These are phyloP conservation scores for Aureobasidium melanogenum DNA, from an alignment of 2,329 filamentous ascomycete species.

Conservation along the genomic window DNA sequence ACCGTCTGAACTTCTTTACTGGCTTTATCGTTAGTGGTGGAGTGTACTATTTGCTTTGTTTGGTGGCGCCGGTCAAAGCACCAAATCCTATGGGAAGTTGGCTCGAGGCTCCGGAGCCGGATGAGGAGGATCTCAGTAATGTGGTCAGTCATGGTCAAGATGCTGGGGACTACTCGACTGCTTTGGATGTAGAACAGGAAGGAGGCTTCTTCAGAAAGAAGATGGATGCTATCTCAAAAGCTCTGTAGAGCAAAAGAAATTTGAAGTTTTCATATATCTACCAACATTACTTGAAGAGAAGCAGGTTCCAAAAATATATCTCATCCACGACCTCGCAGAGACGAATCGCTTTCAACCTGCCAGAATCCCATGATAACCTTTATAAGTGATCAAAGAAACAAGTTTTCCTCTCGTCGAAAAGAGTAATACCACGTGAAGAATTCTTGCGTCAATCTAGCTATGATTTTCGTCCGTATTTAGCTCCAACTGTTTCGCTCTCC, in stretches of 20 bases:
- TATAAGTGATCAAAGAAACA: too few species aligned
- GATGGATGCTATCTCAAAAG: slow-evolving; percentile 3
- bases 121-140: slow-evolving; percentile 16
- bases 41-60: slow-evolving; percentile 64
- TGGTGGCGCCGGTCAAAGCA: slow-evolving; percentile 62
- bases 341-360: too few species aligned
- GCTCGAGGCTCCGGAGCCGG: slow-evolving; percentile 63
- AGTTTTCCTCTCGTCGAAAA: too few species aligned
- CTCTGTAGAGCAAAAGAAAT: not conserved
- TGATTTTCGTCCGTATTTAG: too few species aligned
- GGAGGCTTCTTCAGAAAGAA: slow-evolving; percentile 8
- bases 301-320: too few species aligned
- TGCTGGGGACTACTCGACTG: not conserved
- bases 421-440: too few species aligned
- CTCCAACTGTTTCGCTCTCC: too few species aligned
- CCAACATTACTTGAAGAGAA: not conserved
- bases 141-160: slow-evolving; percentile 6
- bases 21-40: slow-evolving; percentile 63
- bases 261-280: not conserved
- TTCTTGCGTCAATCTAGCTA: too few species aligned
- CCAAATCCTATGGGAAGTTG: slow-evolving; percentile 56
- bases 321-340: too few species aligned
- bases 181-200: slow-evolving; percentile 13
- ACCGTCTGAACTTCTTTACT: slow-evolving; percentile 83
- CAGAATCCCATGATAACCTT: too few species aligned